Base-by-base conservation (phyloP, 108 stramenopile genomes). In the Nannochloropsis salina region DNA sequence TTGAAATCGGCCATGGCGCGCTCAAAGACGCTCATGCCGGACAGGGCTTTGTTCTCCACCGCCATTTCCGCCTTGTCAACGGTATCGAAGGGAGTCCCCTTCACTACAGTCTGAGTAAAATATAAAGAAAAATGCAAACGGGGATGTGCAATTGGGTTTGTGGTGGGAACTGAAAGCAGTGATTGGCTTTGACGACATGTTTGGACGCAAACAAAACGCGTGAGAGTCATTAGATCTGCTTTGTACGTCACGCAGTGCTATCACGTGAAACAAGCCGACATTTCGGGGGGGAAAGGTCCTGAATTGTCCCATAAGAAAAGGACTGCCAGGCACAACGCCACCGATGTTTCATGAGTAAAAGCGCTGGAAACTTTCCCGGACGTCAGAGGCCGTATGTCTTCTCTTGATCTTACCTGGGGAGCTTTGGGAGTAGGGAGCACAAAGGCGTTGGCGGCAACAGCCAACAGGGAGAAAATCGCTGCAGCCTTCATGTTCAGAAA, bases 1-100 rank as follows among this genome's bases (percentile, higher is more conserved):
- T 45, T 79, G 9, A 45, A 84, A 9, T 84, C 42, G 5, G 45
- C 79, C 47, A 84, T 79, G 10, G 84, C 84, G 15, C 79, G 61
- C 45, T 84, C 84, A 45, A 84, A 84, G 43, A 84, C 84, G n/a
- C 61, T 74, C 61, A n/a, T 74, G 15, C 61, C 61, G 20, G 61
- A 15, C 61, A 74, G 15, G 61, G 61, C 61, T 2, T 74, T 74
- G 61, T 74, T 74, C 61, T 74, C 61, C 20, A 74, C 61, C 61
- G 61, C 61, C 20, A 74, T 15, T n/a, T 74, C 61, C 4, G 15
- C 61, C 61, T 74, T 74, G 61, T n/a, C n/a, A n/a, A 74, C 61
- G 3, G 61, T 74, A n/a, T 74, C 61, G 61, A 74, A 74, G 61
- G 61, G 61, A n/a, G 61, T 74, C 20, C 61, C 61, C n/a, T n/a